A percentile compares a stretch with the other conserved stretches of the same genome.
phyloP scores from a whole-genome alignment of 768 basidiomycete species.

The Pleurotus djamor region DNA sequence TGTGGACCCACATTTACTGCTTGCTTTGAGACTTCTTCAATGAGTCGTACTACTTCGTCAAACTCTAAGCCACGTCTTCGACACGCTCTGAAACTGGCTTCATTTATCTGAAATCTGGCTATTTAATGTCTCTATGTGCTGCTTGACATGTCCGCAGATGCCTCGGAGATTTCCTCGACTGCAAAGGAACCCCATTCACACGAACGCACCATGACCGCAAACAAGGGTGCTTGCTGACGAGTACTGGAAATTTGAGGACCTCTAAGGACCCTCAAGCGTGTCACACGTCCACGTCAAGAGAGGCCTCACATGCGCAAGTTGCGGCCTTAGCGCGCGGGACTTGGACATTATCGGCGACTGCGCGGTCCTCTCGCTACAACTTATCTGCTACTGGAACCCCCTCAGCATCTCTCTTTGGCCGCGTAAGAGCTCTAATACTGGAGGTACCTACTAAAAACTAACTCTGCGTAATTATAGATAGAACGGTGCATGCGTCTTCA shows the following conservation, averaged over 20 bases:
- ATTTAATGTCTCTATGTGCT: not conserved
- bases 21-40: not conserved
- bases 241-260: not conserved
- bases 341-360: not conserved
- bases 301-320: not conserved
- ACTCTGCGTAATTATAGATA: no score
- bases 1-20: not conserved
- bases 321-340: not conserved
- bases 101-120: not conserved
- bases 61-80: conserved; percentile 1
- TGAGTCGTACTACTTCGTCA: not conserved
- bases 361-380: not conserved
- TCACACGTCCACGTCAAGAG: not conserved
- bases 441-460: no score
- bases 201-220: not conserved
- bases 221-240: no score
- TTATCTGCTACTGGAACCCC: not conserved
- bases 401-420: not conserved
- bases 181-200: not conserved
- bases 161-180: not conserved
- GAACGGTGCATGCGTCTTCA: no score
- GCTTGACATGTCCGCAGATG: not conserved
- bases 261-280: not conserved
- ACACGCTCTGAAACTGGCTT: not conserved
- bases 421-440: no score